Evolutionary conservation across 2,329 filamentous ascomycete genomes (phyloP).

Genomic region (Biscogniauxia mediterranea): DNA sequence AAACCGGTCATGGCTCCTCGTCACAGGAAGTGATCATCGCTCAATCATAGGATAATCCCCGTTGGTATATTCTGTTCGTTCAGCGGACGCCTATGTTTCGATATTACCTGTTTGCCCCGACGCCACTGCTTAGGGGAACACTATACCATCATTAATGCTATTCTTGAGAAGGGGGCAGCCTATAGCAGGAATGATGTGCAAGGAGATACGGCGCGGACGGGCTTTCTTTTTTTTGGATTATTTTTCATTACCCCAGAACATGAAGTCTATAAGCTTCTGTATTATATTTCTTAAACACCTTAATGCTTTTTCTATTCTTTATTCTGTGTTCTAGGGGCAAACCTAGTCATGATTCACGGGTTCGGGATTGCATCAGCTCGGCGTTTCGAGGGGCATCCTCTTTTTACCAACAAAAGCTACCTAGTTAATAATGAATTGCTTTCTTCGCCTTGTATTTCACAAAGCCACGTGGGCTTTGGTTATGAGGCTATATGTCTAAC

Average conservation of each 20-base stretch:
- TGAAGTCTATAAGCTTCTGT: not conserved
- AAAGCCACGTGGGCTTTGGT: not conserved
- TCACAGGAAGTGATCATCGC: not conserved
- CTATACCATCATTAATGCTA: not conserved
- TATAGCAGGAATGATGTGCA: not conserved
- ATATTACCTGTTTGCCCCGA: not conserved
- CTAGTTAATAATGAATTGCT: not conserved
- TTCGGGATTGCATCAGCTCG: not conserved
- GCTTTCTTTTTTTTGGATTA: not conserved
- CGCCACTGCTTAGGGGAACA: too few species aligned
- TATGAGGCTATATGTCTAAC: not conserved
- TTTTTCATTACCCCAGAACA: not conserved
- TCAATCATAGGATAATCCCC: not conserved
- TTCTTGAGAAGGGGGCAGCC: not conserved
- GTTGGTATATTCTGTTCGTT: not conserved
- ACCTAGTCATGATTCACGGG: not conserved
- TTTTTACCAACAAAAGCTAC: not conserved
- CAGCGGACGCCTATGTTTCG: not conserved
- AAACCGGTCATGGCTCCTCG: not conserved
- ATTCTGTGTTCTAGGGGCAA: not conserved
- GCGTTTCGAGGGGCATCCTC: not conserved
- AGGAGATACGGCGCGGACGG: not conserved
- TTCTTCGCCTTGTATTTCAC: not conserved
- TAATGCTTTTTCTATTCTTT: not conserved
- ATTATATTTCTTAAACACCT: not conserved